phyloP scores from a whole-genome alignment of 2,329 filamentous ascomycete genomes.

The Neopestalotiopsis sp. region DNA sequence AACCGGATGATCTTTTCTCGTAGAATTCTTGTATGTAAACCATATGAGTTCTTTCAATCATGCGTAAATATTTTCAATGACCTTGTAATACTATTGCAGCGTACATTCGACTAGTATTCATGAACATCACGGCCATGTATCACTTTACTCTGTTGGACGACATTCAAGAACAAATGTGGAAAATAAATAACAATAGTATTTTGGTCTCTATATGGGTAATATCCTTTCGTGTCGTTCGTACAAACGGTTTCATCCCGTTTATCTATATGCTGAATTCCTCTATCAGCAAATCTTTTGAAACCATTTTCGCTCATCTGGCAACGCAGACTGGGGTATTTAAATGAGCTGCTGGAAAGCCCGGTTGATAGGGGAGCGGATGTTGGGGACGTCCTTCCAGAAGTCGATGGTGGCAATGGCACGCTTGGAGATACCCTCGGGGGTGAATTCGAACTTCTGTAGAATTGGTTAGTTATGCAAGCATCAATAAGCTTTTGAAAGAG shows the following conservation, averaged over 20 bases:
- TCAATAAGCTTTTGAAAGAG: background rate
- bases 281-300: slow-evolving; percentile 10
- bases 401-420: slow-evolving; percentile 89
- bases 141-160: background rate
- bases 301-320: slow-evolving; percentile 5
- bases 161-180: background rate
- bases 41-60: background rate
- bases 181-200: background rate
- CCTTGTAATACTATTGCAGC: too few species aligned
- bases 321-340: slow-evolving; percentile 53
- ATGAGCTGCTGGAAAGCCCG: slow-evolving; percentile 97
- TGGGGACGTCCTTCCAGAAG: slow-evolving; percentile 94
- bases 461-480: slow-evolving; percentile 40
- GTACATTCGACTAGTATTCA: too few species aligned
- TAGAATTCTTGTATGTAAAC: too few species aligned
- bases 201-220: slow-evolving; percentile 15
- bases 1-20: too few species aligned
- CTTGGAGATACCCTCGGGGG: slow-evolving; percentile 94
- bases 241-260: background rate
- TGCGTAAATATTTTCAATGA: too few species aligned
- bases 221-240: slow-evolving; percentile 15
- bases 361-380: slow-evolving; percentile 94
- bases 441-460: slow-evolving; percentile 96
- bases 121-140: too few species aligned
- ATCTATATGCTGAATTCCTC: slow-evolving; percentile 12